Percentiles rank a stretch among this genome's conserved stretches.
phyloP scores from a whole-genome alignment of 179 eudicot genomes.

The Patellifolia procumbens region DNA sequence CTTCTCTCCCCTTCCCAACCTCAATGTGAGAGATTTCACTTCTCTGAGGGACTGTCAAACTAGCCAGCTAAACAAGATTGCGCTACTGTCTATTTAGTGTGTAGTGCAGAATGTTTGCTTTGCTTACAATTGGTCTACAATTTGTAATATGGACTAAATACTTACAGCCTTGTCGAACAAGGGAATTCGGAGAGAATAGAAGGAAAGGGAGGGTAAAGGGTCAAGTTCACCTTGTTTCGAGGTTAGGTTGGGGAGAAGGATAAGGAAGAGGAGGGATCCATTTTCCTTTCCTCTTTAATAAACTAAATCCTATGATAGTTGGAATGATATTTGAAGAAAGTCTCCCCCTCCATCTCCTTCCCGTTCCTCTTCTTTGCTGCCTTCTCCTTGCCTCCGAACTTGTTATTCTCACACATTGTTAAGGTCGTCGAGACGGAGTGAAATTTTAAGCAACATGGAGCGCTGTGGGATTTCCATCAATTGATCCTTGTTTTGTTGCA shows the following conservation, averaged over 20 bases:
- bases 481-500: not conserved
- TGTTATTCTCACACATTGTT: not conserved
- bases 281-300: not conserved
- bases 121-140: not conserved
- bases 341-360: not conserved
- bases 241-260: not conserved
- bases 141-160: not conserved
- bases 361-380: not conserved
- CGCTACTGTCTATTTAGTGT: not conserved
- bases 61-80: not conserved
- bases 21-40: not conserved
- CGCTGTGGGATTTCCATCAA: not conserved
- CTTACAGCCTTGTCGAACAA: not conserved
- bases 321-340: not conserved
- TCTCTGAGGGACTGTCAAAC: not conserved
- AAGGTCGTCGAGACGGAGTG: not conserved
- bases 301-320: not conserved
- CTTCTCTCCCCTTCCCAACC: not conserved
- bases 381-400: not conserved
- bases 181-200: not conserved
- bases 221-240: not conserved
- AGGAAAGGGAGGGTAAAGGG: not conserved
- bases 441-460: not conserved
- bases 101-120: not conserved
- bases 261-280: not conserved